Evolutionary conservation across 306 rosid genomes (phyloP), one percentile per base, ranked within the genome.

Genomic region (Ziziphus jujuba): DNA sequence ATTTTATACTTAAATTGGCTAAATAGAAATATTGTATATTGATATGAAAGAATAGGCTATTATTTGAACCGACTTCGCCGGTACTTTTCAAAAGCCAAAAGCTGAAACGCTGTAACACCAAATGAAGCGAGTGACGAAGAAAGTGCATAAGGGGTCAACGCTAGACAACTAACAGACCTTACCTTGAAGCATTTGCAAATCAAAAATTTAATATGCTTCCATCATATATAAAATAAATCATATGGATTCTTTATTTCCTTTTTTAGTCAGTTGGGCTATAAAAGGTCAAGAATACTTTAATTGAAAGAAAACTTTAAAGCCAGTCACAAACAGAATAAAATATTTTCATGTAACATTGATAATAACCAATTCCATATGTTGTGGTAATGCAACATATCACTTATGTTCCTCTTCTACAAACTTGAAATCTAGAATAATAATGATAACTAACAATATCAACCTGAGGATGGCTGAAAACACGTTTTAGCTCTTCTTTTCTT

Each of bases 391-490:
- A 66, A 55, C 55, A 61, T 22, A 57, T 55, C 31, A 58, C 13
- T 36, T 50, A 11, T 24, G 28, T 50, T 67, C 60, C 28, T 23
- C 45, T 68, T 55, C 48, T 48, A 49, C 24, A 51, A 44, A 73
- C 40, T 56, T 25, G 44, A 38, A 28, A 28, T 33, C 44, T 44
- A 52, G 22, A 61, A 78, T 48, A 13, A 48, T 0, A 48, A 15
- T 13, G 17, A 19, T n/a, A 48, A 49, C 54, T 49, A 7, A 49
- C 9, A 49, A 15, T 49, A 72, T 81, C 62, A 62, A 87, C 98
- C 95, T 89, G 96, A 50, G 95, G 95, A 84, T 92, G 96, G 74
- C 98, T 92, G 62, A 84, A 58, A 56, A 92, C 92, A 52, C 67
- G 58, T 61, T 82, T 82, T 75, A 92, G 75, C 65, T 92, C 89